phyloP scores from a whole-genome alignment of 192 early-diverging fungal genomes.

The Rhizophagus prolifer region DNA sequence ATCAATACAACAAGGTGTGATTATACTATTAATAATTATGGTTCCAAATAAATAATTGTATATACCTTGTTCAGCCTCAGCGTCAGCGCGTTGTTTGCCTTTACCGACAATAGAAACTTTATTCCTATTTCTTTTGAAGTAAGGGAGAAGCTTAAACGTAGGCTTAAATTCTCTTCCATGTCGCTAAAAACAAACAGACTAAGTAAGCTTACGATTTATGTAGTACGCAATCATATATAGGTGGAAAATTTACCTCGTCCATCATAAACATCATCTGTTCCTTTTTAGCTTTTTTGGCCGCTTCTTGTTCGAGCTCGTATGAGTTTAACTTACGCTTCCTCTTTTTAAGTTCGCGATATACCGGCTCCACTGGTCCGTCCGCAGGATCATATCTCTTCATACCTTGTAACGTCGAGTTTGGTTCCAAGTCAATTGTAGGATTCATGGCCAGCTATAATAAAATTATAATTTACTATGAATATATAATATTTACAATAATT shows the following conservation, averaged over 20 bases:
- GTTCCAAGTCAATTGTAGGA: constrained; percentile 6
- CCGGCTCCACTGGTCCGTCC: background rate
- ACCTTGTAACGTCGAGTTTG: background rate
- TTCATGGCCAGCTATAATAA: background rate
- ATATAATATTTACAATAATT: background rate
- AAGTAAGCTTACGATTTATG: background rate
- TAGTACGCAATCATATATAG: background rate
- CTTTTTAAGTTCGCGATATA: background rate
- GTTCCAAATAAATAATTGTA: background rate
- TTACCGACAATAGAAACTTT: background rate
- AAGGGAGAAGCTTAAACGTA: background rate
- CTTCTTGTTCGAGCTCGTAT: constrained; percentile 10
- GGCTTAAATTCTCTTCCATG: constrained; percentile 7
- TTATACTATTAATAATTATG: too few relatives aligned
- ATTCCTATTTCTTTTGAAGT: background rate
- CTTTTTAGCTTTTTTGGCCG: background rate
- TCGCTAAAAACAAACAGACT: constrained; percentile 1
- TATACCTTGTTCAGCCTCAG: background rate
- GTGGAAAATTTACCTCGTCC: background rate
- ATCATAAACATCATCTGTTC: constrained; percentile 24
- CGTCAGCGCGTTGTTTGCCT: background rate
- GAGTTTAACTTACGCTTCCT: constrained; percentile 18
- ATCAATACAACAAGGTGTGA: background rate
- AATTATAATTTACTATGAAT: background rate
- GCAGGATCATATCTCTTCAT: background rate